Percentiles rank a stretch among this genome's conserved stretches.
These are phyloP conservation scores for Plasmopara viticola DNA, from an alignment of 352 stramenopile genomes.

Conservation along the genomic window DNA sequence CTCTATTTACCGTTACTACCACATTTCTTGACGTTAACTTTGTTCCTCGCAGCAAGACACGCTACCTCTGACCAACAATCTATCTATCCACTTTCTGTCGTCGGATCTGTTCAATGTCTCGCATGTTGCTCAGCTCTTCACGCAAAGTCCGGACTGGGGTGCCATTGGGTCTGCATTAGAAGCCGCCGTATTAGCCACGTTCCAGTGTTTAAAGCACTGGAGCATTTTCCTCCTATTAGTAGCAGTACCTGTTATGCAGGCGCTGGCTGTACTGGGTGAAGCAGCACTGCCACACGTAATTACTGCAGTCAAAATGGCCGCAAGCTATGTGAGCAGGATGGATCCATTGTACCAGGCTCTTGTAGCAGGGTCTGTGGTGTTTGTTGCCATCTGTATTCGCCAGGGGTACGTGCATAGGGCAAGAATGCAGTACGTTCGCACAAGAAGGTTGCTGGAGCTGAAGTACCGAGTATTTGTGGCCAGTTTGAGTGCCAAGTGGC, in stretches of 20 bases:
- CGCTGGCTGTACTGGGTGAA: conserved; percentile 39
- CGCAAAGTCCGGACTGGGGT: conserved; percentile 47
- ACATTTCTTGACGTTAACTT: no score
- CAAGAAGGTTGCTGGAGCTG: conserved; percentile 43
- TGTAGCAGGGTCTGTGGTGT: conserved; percentile 22
- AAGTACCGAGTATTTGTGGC: conserved; percentile 63
- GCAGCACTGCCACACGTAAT: conserved; percentile 63
- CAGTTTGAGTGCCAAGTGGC: conserved; percentile 67
- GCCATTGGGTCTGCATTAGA: conserved; percentile 55
- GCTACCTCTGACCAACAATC: no score
- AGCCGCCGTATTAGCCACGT: conserved; percentile 44
- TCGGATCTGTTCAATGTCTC: conserved; percentile 15
- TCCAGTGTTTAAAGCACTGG: conserved; percentile 61
- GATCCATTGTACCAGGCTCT: conserved; percentile 54
- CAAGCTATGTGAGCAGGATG: conserved; percentile 42
- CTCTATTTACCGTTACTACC: no score
- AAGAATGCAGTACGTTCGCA: conserved; percentile 40
- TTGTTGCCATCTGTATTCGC: conserved; percentile 47
- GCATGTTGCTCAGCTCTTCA: conserved; percentile 36
- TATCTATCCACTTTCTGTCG: no score
- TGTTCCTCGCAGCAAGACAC: no score
- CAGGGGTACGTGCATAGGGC: conserved; percentile 61
- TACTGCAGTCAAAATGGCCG: conserved; percentile 25
- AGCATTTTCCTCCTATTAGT: conserved; percentile 42
- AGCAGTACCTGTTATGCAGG: conserved; percentile 37